Conservation (phyloP, 441 rosid genomes). For the Erodium texanum region DNA sequence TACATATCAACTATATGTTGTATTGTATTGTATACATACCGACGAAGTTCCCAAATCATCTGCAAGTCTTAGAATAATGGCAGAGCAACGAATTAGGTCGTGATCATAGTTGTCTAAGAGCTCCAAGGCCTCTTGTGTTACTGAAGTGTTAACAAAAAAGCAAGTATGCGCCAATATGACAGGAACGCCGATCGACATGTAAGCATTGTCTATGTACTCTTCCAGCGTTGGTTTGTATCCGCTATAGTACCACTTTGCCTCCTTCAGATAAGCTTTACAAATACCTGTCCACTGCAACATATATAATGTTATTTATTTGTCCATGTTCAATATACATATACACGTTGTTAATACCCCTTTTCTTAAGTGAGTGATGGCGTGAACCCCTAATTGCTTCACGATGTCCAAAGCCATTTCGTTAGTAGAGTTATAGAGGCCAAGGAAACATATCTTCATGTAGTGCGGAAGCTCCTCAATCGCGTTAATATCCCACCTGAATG, state of each 20-base stretch:
- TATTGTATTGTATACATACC: slow-evolving; percentile 5
- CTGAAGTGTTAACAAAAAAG: not conserved
- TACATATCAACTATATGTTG: not conserved
- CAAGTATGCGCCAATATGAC: slow-evolving; percentile 1
- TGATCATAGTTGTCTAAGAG: slow-evolving; percentile 4
- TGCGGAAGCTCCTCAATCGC: slow-evolving; percentile 27
- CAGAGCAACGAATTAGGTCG: not conserved
- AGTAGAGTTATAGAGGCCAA: slow-evolving; percentile 22
- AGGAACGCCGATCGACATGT: not conserved
- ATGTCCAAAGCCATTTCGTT: slow-evolving; percentile 31
- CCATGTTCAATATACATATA: no score
- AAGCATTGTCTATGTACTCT: slow-evolving; percentile 11
- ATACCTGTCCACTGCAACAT: not conserved
- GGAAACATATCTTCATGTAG: slow-evolving; percentile 34
- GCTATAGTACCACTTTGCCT: slow-evolving; percentile 15
- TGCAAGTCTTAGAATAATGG: slow-evolving; percentile 11
- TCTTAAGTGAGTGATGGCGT: no score
- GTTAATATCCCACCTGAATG: not conserved
- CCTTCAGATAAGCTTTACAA: slow-evolving; percentile 5
- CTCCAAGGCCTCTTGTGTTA: slow-evolving; percentile 11
- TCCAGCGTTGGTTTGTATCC: not conserved
- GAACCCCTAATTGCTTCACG: slow-evolving; percentile 14
- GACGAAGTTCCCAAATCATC: slow-evolving; percentile 15
- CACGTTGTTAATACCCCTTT: not conserved
- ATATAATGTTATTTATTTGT: no score